phyloP scores from a whole-genome alignment of 1,284 basidiomycete species.

The Papiliotrema fonsecae region DNA sequence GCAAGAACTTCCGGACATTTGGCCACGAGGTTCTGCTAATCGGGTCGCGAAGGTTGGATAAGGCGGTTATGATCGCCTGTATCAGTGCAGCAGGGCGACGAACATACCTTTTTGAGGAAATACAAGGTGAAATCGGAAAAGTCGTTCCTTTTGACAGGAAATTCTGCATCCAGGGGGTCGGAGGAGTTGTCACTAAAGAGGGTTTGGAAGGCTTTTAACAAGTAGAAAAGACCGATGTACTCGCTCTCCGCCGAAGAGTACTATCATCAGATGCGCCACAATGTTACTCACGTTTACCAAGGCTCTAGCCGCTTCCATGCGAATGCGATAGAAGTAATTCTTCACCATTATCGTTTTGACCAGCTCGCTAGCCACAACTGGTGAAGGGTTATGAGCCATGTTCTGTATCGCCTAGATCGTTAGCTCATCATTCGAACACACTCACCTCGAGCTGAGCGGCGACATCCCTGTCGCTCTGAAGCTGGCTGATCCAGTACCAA shows the following conservation, averaged over 20 bases:
- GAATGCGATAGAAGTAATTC: conserved; percentile 96
- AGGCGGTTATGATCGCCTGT: conserved; percentile 29
- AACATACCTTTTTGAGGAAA: conserved; percentile 80
- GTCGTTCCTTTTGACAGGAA: conserved; percentile 87
- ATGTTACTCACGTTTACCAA: conserved; percentile 67
- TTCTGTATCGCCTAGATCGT: conserved; percentile 70
- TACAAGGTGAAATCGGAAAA: conserved; percentile 89
- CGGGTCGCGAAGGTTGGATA: conserved; percentile 36
- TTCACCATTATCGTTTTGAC: conserved; percentile 90
- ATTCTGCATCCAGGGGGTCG: conserved; percentile 76
- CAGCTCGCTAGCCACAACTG: conserved; percentile 84
- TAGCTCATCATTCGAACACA: conserved; percentile 2
- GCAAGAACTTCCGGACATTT: conserved; percentile 82
- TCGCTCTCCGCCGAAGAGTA: conserved; percentile 36
- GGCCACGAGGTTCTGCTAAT: conserved; percentile 55
- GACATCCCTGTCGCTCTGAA: conserved; percentile 96
- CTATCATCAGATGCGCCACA: conserved; percentile 10
- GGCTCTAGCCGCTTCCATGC: conserved; percentile 87
- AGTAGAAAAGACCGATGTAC: conserved; percentile 81
- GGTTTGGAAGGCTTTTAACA: conserved; percentile 84
- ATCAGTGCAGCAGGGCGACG: conserved; percentile 3
- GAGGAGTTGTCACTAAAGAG: conserved; percentile 51
- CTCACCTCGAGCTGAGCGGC: conserved; percentile 90
- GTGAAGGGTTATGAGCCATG: conserved; percentile 72
- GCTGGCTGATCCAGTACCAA: conserved; percentile 98